A percentile compares a stretch with the other conserved stretches of the same genome.
phyloP scores from a whole-genome alignment of 1,139 yeast species.

The Yamadazyma trypodendri region DNA sequence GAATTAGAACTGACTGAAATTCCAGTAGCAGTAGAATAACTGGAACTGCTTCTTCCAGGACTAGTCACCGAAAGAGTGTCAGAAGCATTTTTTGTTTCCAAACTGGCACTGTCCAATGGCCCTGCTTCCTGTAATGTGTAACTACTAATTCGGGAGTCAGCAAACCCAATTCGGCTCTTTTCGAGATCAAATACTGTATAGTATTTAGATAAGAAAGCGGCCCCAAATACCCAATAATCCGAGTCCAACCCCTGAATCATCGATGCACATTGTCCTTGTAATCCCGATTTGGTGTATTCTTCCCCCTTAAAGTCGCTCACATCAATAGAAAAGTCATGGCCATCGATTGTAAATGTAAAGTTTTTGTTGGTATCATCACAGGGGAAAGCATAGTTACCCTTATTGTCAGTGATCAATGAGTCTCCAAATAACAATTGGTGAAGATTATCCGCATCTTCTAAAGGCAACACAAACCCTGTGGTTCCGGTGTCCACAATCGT shows the following conservation, averaged over 20 bases:
- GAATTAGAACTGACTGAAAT: constrained; percentile 1
- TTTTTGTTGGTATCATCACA: constrained; percentile 44
- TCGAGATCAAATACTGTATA: constrained; percentile 62
- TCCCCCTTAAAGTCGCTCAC: constrained; percentile 50
- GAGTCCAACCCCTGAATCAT: constrained; percentile 56
- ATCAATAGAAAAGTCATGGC: constrained; percentile 43
- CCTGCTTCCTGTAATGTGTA: constrained; percentile 11
- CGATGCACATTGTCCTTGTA: constrained; percentile 59
- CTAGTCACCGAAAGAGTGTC: constrained; percentile 2
- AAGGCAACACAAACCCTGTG: constrained; percentile 57
- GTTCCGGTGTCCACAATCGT: constrained; percentile 69
- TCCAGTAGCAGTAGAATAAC: constrained; percentile 5
- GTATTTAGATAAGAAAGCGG: constrained; percentile 55
- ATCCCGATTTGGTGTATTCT: constrained; percentile 34
- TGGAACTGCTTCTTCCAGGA: not conserved
- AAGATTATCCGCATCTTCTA: constrained; percentile 51
- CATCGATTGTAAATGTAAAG: constrained; percentile 41
- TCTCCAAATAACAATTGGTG: constrained; percentile 48
- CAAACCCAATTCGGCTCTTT: constrained; percentile 49
- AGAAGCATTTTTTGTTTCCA: not conserved
- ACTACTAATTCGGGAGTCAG: constrained; percentile 16
- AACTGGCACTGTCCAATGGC: not conserved
- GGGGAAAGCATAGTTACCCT: constrained; percentile 56
- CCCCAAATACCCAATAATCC: constrained; percentile 55
- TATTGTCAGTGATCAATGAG: constrained; percentile 51